A percentile compares a stretch with the other conserved stretches of the same genome.
Conservation (phyloP, 208 protist genomes). For the Leishmania lainsoni region DNA sequence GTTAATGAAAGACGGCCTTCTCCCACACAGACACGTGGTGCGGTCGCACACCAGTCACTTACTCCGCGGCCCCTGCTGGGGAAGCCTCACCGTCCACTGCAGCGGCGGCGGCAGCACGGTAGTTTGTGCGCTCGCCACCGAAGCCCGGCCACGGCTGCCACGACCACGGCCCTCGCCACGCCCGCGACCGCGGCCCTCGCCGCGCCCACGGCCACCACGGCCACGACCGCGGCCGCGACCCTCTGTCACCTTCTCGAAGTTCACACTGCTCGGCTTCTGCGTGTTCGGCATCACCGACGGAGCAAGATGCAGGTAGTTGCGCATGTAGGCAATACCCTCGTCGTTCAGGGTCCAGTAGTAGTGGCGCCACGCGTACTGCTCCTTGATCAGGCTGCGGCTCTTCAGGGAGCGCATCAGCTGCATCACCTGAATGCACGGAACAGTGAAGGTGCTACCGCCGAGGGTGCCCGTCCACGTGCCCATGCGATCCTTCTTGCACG, state of each 20-base stretch:
- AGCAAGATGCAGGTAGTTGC: constrained; percentile 92
- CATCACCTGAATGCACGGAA: constrained; percentile 86
- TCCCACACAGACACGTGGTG: constrained; percentile 12
- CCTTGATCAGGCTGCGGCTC: constrained; percentile 91
- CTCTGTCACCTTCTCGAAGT: constrained; percentile 58
- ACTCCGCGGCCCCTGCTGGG: constrained; percentile 43
- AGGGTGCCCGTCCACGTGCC: constrained; percentile 84
- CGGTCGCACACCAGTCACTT: constrained; percentile 33
- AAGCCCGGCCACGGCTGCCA: constrained; percentile 77
- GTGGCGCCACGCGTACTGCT: constrained; percentile 94
- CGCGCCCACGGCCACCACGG: constrained; percentile 51
- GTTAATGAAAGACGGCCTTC: constrained; percentile 39
- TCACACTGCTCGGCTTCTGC: constrained; percentile 73
- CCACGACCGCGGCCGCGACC: constrained; percentile 47
- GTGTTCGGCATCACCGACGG: constrained; percentile 89
- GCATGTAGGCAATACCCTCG: constrained; percentile 92
- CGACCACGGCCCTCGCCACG: constrained; percentile 63
- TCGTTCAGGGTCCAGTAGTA: constrained; percentile 96
- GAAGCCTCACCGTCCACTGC: constrained; percentile 28
- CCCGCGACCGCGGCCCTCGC: constrained; percentile 52
- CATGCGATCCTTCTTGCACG: constrained; percentile 92
- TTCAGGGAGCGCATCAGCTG: constrained; percentile 92
- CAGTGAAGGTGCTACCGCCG: constrained; percentile 77
- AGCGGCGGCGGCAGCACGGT: constrained; percentile 59
- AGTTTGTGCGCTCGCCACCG: constrained; percentile 77